Conservation (phyloP, 805 yeast genomes). For the Yarrowia yakushimensis region DNA sequence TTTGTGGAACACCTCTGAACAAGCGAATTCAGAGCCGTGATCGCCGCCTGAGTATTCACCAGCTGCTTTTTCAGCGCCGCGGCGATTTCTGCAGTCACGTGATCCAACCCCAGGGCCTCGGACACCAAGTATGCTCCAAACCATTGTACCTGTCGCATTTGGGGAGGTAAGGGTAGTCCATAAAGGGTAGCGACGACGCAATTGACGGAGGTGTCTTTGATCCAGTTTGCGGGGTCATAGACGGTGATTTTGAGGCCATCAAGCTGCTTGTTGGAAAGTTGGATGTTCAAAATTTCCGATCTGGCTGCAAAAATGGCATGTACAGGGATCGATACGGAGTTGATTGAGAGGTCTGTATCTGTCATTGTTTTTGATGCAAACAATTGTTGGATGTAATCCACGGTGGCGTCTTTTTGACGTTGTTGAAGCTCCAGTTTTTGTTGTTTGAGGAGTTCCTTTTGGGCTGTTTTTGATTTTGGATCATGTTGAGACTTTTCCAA, state of each 20-base stretch:
- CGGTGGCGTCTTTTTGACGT: background rate
- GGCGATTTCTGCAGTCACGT: background rate
- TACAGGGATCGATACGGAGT: slow-evolving; percentile 13
- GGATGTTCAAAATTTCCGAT: slow-evolving; percentile 25
- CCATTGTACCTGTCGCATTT: background rate
- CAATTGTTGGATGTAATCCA: background rate
- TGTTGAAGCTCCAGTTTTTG: background rate
- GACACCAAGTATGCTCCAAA: background rate
- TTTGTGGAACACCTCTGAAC: background rate
- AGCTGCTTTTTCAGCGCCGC: background rate
- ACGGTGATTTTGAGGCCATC: background rate
- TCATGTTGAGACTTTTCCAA: no score
- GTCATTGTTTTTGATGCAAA: background rate
- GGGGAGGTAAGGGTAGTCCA: background rate
- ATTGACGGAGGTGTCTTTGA: background rate
- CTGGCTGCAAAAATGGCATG: slow-evolving; percentile 38
- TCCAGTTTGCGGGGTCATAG: background rate
- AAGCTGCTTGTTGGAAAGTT: background rate
- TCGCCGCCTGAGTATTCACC: background rate
- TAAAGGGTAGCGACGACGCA: background rate
- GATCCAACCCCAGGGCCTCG: background rate
- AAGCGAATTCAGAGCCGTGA: background rate
- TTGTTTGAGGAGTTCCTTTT: background rate
- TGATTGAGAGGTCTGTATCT: background rate
- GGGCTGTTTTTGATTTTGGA: no score